Percentiles rank a stretch among this genome's conserved stretches.
phyloP scores from a whole-genome alignment of 176 grass and related monocot genomes.

The Eragrostis nindensis region DNA sequence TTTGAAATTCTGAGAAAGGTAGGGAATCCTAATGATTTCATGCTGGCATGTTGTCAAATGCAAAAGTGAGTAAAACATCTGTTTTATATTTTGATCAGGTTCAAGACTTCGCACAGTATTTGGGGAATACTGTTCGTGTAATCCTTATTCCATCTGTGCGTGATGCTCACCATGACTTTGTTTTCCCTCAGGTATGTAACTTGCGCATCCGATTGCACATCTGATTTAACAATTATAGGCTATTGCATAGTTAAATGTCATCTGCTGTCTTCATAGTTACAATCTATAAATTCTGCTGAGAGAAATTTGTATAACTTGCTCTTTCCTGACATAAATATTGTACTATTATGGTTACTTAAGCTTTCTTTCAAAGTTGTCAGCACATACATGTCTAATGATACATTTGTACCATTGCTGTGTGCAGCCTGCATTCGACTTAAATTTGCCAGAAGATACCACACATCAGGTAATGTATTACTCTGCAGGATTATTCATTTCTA shows the following conservation, averaged over 20 bases:
- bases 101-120: slow-evolving; percentile 78
- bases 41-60: slow-evolving; percentile 34
- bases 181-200: slow-evolving; percentile 90
- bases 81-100: slow-evolving; percentile 62
- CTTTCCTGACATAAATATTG: slow-evolving; percentile 11
- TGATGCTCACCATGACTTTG: slow-evolving; percentile 91
- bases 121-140: slow-evolving; percentile 66
- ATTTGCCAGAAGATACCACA: slow-evolving; percentile 58
- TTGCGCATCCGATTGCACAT: not conserved
- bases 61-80: slow-evolving; percentile 7
- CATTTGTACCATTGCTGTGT: slow-evolving; percentile 44
- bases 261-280: not conserved
- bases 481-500: slow-evolving; percentile 11
- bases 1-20: slow-evolving; percentile 88
- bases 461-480: slow-evolving; percentile 61
- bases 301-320: not conserved
- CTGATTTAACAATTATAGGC: slow-evolving; percentile 25
- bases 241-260: slow-evolving; percentile 17
- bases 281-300: slow-evolving; percentile 10
- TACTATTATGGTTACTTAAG: slow-evolving; percentile 13
- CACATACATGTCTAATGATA: slow-evolving; percentile 29
- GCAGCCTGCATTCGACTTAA: slow-evolving; percentile 80
- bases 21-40: slow-evolving; percentile 20
- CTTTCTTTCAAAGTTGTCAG: not conserved
- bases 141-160: slow-evolving; percentile 82